phyloP scores from a whole-genome alignment of 768 basidiomycete genomes.

The Tylopilus sp. region DNA sequence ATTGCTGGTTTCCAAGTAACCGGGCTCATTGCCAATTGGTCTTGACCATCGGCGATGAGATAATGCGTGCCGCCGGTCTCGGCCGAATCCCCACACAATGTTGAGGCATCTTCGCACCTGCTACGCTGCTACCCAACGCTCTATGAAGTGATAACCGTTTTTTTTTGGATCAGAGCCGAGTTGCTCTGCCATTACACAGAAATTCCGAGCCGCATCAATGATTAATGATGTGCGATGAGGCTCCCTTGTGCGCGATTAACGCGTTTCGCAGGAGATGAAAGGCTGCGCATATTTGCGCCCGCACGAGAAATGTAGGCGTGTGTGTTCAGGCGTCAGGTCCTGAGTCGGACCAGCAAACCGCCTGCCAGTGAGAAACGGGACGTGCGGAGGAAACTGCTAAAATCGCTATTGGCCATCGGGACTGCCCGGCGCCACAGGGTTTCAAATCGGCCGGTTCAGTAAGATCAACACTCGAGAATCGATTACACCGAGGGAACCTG shows the following conservation, averaged over 20 bases:
- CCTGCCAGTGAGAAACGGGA: neutral
- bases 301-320: neutral
- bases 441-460: neutral
- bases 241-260: neutral
- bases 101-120: too few species aligned
- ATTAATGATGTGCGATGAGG: too few species aligned
- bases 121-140: too few species aligned
- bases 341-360: neutral
- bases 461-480: neutral
- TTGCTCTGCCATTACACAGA: too few species aligned
- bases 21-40: neutral
- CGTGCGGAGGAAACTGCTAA: neutral
- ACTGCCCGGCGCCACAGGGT: constrained; percentile 1
- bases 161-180: too few species aligned
- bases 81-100: constrained; percentile 5
- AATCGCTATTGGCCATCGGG: constrained; percentile 14
- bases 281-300: neutral
- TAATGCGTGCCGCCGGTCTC: constrained; percentile 1
- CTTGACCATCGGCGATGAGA: constrained; percentile 1
- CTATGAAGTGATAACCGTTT: too few species aligned
- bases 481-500: neutral
- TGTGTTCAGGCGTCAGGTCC: too few species aligned
- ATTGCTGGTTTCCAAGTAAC: constrained; percentile 11
- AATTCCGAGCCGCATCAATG: too few species aligned
- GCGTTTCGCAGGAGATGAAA: constrained; percentile 1